Evolutionary conservation across 2,329 filamentous ascomycete genomes (phyloP).

Genomic region (Colletotrichum higginsianum): DNA sequence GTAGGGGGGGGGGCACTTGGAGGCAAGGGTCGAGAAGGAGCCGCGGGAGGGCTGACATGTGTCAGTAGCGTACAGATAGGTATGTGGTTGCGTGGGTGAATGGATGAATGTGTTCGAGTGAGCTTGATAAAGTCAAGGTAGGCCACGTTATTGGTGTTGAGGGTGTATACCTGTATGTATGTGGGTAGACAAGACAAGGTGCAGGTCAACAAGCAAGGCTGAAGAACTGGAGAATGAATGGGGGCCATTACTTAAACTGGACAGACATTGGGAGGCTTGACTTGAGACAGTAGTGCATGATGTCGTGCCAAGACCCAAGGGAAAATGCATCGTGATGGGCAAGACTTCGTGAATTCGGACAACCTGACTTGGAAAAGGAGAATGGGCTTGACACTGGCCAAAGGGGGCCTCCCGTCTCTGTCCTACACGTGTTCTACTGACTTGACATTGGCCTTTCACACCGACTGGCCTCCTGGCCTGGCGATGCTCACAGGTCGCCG

Average conservation of each 20-base stretch:
- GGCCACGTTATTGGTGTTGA: neutral
- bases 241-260: neutral
- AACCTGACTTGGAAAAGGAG: neutral
- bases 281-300: slow-evolving; percentile 13
- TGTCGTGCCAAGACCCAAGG: neutral
- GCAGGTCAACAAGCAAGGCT: neutral
- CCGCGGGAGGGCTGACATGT: slow-evolving; percentile 29
- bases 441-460: too few relatives aligned
- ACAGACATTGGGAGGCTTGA: neutral
- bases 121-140: neutral
- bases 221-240: slow-evolving; percentile 7
- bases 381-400: neutral
- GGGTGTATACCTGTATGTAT: neutral
- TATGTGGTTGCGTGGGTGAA: slow-evolving; percentile 7
- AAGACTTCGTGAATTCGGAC: too few relatives aligned
- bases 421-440: too few relatives aligned
- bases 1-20: neutral
- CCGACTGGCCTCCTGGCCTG: too few relatives aligned
- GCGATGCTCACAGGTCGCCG: neutral
- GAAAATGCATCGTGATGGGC: neutral
- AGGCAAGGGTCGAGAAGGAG: neutral
- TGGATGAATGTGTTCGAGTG: neutral
- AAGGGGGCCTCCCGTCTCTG: too few relatives aligned
- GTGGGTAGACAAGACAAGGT: slow-evolving; percentile 7
- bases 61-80: neutral